Evolutionary conservation across 306 rosid species (phyloP).

Genomic region (Parietaria judaica): DNA sequence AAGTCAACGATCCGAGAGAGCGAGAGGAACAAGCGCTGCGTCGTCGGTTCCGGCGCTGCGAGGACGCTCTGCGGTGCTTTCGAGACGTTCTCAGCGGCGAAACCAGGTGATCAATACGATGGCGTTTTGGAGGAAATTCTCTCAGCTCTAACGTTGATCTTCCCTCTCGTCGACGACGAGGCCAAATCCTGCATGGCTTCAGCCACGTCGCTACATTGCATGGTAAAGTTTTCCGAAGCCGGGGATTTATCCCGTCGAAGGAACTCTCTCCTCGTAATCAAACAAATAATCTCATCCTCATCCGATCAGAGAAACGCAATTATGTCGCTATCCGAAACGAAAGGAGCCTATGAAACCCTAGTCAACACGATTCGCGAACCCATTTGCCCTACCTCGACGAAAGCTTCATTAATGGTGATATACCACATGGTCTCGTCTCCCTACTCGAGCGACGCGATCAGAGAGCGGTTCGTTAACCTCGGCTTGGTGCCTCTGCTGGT

Average conservation of each 20-base stretch:
- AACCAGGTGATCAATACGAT: slow-evolving; percentile 4
- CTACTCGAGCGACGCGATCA: background rate
- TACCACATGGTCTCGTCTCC: slow-evolving; percentile 21
- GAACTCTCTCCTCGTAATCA: slow-evolving; percentile 29
- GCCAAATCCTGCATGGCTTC: slow-evolving; percentile 22
- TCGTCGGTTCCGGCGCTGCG: slow-evolving; percentile 22
- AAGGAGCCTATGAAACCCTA: slow-evolving; percentile 29
- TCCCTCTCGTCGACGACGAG: slow-evolving; percentile 28
- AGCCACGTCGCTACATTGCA: slow-evolving; percentile 21
- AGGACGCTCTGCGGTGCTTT: slow-evolving; percentile 23
- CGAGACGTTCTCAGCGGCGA: slow-evolving; percentile 16
- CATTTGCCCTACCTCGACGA: slow-evolving; percentile 29
- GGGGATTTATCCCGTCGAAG: slow-evolving; percentile 28
- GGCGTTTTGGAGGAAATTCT: slow-evolving; percentile 32
- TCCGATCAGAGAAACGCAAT: slow-evolving; percentile 5
- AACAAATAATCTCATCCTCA: slow-evolving; percentile 26
- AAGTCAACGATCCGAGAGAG: slow-evolving; percentile 27
- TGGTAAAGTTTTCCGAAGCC: slow-evolving; percentile 31
- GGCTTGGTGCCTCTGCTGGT: slow-evolving; percentile 25
- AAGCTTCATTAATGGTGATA: slow-evolving; percentile 27
- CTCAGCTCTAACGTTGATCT: slow-evolving; percentile 21
- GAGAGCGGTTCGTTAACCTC: slow-evolving; percentile 16
- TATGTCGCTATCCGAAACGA: slow-evolving; percentile 10
- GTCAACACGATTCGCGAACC: slow-evolving; percentile 36
- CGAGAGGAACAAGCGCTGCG: slow-evolving; percentile 36